A percentile compares a stretch with the other conserved stretches of the same genome.
Conservation (phyloP, 257 asterid genomes). For the Solanum rostratum region DNA sequence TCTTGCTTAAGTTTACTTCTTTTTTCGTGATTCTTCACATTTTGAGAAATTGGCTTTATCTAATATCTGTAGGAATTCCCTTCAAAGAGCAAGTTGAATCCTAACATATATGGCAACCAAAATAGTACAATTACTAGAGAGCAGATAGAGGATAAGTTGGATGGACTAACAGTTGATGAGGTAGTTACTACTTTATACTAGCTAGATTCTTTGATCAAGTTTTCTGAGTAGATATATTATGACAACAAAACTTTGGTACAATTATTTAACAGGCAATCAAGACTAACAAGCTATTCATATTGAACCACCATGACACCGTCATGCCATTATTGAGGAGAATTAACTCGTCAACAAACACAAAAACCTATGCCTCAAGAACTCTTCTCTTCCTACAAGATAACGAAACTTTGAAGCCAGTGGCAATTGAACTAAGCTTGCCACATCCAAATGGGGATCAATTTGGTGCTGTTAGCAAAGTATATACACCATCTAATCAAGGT, state of each 20-base stretch:
- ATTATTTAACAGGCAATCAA: conserved; percentile 32
- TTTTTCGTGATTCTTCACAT: not conserved
- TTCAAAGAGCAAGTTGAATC: conserved; percentile 19
- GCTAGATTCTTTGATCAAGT: not conserved
- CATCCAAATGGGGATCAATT: not conserved
- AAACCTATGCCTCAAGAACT: conserved; percentile 66
- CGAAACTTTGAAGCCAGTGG: not conserved
- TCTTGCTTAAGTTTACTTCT: not conserved
- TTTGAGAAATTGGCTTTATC: not conserved
- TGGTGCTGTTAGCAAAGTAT: conserved; percentile 34
- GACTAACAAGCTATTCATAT: conserved; percentile 32
- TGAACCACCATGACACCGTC: conserved; percentile 11
- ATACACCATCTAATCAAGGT: conserved; percentile 50
- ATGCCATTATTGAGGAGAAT: conserved; percentile 59
- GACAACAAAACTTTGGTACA: not conserved
- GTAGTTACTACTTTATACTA: conserved; percentile 5
- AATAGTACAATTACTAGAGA: conserved; percentile 38
- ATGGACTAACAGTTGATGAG: conserved; percentile 42
- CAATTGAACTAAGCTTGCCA: not conserved
- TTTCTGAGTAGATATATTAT: not conserved
- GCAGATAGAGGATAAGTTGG: conserved; percentile 33
- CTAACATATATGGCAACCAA: conserved; percentile 45
- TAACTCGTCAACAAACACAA: conserved; percentile 31
- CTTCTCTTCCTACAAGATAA: conserved; percentile 34
- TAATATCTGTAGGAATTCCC: conserved; percentile 30